A percentile compares a stretch with the other conserved stretches of the same genome.
Conservation (phyloP, 305 asterid genomes). For the Ajuga reptans region DNA sequence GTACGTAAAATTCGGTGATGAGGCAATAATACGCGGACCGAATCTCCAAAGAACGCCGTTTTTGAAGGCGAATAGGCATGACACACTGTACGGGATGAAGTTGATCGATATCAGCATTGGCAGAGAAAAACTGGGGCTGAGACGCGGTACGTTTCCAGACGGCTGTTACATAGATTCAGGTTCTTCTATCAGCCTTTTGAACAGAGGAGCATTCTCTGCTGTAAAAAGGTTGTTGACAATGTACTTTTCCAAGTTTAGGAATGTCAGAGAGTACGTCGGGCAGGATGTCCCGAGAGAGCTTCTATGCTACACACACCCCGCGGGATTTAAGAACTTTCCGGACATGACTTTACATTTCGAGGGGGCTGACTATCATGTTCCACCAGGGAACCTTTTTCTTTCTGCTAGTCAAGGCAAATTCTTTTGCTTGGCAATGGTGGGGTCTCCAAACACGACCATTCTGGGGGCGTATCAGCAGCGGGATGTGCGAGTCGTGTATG, state of each 20-base stretch:
- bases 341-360: conserved; percentile 8
- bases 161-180: conserved; percentile 29
- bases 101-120: conserved; percentile 21
- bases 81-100: neutral
- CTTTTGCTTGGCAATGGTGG: conserved; percentile 10
- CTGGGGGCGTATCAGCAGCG: conserved; percentile 9
- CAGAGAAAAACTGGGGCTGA: conserved; percentile 1
- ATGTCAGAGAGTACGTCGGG: neutral
- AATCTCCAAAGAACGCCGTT: conserved; percentile 9
- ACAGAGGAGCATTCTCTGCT: neutral
- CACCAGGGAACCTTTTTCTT: neutral
- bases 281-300: neutral
- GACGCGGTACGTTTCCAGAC: neutral
- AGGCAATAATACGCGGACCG: conserved; percentile 6
- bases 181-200: neutral
- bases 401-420: neutral
- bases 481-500: neutral
- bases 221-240: neutral
- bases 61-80: neutral
- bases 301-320: neutral
- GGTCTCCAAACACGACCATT: neutral
- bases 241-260: conserved; percentile 1
- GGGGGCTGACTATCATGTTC: neutral
- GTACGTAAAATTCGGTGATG: conserved; percentile 24
- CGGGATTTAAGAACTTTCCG: neutral